A percentile compares a stretch with the other conserved stretches of the same genome.
phyloP scores from a whole-genome alignment of 1,139 yeast genomes.

The Hemisphaericaspora lyxosophila region DNA sequence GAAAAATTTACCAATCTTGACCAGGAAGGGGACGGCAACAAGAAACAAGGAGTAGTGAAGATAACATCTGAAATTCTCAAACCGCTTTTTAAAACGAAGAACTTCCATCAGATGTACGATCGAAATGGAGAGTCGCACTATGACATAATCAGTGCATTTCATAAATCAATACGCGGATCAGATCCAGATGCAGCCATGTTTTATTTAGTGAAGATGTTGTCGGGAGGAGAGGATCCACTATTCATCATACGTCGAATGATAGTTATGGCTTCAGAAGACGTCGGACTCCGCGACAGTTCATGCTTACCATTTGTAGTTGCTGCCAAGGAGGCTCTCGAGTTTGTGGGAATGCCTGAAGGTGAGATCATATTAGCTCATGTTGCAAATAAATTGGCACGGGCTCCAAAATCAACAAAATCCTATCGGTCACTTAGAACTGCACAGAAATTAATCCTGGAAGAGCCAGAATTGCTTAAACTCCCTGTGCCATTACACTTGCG shows the following conservation, averaged over 20 bases:
- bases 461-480: constrained; percentile 62
- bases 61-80: constrained; percentile 37
- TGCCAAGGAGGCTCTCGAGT: constrained; percentile 82
- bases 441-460: constrained; percentile 54
- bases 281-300: constrained; percentile 78
- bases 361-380: constrained; percentile 90
- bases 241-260: constrained; percentile 92
- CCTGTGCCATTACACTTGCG: constrained; percentile 80
- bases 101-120: constrained; percentile 71
- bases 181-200: constrained; percentile 88
- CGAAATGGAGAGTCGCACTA: constrained; percentile 89
- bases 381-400: constrained; percentile 81
- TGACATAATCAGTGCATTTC: constrained; percentile 92
- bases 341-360: constrained; percentile 96
- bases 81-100: constrained; percentile 35
- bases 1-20: constrained; percentile 23
- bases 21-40: constrained; percentile 15
- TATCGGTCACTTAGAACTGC: constrained; percentile 76
- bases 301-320: constrained; percentile 87
- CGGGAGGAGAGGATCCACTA: constrained; percentile 91
- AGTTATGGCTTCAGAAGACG: constrained; percentile 87
- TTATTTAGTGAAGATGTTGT: constrained; percentile 82
- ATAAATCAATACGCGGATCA: constrained; percentile 84
- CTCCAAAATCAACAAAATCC: constrained; percentile 81
- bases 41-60: constrained; percentile 30